Percentiles rank a stretch among this genome's conserved stretches.
These are phyloP conservation scores for Populus hybrid DNA, from an alignment of 441 rosid genomes.

Conservation along the genomic window DNA sequence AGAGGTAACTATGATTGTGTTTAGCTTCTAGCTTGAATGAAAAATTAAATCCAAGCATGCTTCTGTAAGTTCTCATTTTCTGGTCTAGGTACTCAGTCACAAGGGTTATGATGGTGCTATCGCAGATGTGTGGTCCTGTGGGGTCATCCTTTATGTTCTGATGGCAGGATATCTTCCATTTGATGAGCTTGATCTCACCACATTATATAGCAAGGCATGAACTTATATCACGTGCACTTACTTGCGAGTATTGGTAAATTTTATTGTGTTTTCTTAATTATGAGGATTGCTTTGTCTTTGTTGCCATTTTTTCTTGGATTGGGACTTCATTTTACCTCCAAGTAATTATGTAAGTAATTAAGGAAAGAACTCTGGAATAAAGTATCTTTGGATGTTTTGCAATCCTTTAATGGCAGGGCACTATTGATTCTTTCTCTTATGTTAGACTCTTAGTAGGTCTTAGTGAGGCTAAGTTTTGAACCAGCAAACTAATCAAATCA, in stretches of 20 bases:
- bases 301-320: not conserved
- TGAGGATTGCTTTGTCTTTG: not conserved
- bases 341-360: not conserved
- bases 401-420: not conserved
- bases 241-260: not conserved
- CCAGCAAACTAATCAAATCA: not conserved
- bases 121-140: slow-evolving; percentile 98
- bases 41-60: not conserved
- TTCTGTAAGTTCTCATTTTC: slow-evolving; percentile 16
- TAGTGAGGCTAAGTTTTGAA: not conserved
- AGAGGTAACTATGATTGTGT: slow-evolving; percentile 49
- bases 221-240: slow-evolving; percentile 14
- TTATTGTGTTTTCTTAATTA: slow-evolving; percentile 1
- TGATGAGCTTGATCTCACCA: slow-evolving; percentile 95
- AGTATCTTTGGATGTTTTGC: not conserved
- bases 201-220: slow-evolving; percentile 90
- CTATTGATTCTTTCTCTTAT: not conserved
- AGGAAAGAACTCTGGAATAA: not conserved
- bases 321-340: not conserved
- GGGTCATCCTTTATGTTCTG: slow-evolving; percentile 85
- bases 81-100: slow-evolving; percentile 81
- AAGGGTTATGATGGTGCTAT: slow-evolving; percentile 94
- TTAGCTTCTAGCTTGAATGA: not conserved
- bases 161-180: slow-evolving; percentile 97
- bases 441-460: not conserved